A percentile compares a stretch with the other conserved stretches of the same genome.
Conservation (phyloP, 805 yeast species). For the Candida khao-thaluensis region DNA sequence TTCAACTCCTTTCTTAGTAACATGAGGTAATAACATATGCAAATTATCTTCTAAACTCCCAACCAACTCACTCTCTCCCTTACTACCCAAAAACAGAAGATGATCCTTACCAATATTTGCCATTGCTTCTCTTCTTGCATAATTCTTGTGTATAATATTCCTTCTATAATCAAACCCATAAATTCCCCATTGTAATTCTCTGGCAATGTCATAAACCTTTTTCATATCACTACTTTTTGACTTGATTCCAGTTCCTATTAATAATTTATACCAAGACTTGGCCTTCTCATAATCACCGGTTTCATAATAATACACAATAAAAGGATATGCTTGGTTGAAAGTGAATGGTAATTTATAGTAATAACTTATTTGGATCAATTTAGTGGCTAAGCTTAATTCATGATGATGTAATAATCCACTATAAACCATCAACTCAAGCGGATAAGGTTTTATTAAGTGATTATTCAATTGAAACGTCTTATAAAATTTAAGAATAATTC, state of each 20-base stretch:
- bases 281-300: constrained; percentile 31
- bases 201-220: constrained; percentile 31
- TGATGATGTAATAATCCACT: constrained; percentile 31
- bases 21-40: not conserved
- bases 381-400: constrained; percentile 35
- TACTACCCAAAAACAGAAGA: not conserved
- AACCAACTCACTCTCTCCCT: not conserved
- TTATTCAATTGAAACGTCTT: constrained; percentile 12
- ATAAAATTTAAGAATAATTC: constrained; percentile 25
- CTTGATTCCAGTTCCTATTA: constrained; percentile 30
- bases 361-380: constrained; percentile 26
- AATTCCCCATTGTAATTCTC: constrained; percentile 35
- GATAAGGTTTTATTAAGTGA: constrained; percentile 21
- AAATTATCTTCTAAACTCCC: constrained; percentile 6
- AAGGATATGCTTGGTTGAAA: constrained; percentile 40
- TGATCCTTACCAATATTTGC: constrained; percentile 17
- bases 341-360: constrained; percentile 31
- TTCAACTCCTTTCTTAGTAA: not conserved
- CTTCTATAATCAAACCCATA: constrained; percentile 34
- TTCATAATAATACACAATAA: constrained; percentile 35
- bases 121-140: constrained; percentile 20
- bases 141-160: constrained; percentile 22
- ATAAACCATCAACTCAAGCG: constrained; percentile 31
- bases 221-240: constrained; percentile 29
- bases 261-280: constrained; percentile 36